A percentile compares a stretch with the other conserved stretches of the same genome.
These are phyloP conservation scores for Saccharomycopsis sp. DNA, from an alignment of 805 yeast genomes.

Conservation along the genomic window DNA sequence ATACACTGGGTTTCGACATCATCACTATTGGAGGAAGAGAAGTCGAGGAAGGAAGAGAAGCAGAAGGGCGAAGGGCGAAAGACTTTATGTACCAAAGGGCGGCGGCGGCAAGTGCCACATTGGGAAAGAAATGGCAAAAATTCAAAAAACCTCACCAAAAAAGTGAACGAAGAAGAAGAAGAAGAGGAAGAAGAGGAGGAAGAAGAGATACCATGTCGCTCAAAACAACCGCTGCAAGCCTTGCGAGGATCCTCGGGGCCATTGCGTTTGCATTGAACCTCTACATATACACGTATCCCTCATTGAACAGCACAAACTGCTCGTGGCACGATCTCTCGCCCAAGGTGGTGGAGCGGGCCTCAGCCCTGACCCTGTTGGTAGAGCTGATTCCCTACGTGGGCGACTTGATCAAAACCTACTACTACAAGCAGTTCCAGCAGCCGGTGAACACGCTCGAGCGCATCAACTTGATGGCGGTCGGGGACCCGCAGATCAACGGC, in stretches of 20 bases:
- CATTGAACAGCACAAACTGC: slow-evolving; percentile 44
- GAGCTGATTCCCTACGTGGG: slow-evolving; percentile 22
- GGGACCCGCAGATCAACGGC: slow-evolving; percentile 97
- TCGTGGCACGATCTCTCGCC: slow-evolving; percentile 41
- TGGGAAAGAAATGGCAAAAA: too few relatives aligned
- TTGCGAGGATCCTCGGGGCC: slow-evolving; percentile 21
- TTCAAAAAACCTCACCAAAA: too few relatives aligned
- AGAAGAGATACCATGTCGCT: slow-evolving; percentile 4
- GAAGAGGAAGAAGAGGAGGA: too few relatives aligned
- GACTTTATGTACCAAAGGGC: too few relatives aligned
- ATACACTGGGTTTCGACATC: slow-evolving; percentile 28
- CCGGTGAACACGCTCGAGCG: slow-evolving; percentile 28
- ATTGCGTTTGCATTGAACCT: slow-evolving; percentile 43
- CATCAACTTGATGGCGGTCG: slow-evolving; percentile 70
- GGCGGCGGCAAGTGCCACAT: too few relatives aligned
- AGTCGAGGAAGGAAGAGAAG: background rate
- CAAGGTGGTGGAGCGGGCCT: slow-evolving; percentile 17
- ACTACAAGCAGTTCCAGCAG: slow-evolving; percentile 23
- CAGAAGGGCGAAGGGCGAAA: too few relatives aligned
- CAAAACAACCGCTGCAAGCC: background rate
- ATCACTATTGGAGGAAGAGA: background rate
- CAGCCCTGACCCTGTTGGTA: too few relatives aligned
- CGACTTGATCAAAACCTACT: slow-evolving; percentile 22
- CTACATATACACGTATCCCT: slow-evolving; percentile 72
- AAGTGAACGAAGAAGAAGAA: too few relatives aligned